Percentiles rank a stretch among this genome's conserved stretches.
Evolutionary conservation across 208 protist species (phyloP).

Genomic region (Leishmania braziliensis): DNA sequence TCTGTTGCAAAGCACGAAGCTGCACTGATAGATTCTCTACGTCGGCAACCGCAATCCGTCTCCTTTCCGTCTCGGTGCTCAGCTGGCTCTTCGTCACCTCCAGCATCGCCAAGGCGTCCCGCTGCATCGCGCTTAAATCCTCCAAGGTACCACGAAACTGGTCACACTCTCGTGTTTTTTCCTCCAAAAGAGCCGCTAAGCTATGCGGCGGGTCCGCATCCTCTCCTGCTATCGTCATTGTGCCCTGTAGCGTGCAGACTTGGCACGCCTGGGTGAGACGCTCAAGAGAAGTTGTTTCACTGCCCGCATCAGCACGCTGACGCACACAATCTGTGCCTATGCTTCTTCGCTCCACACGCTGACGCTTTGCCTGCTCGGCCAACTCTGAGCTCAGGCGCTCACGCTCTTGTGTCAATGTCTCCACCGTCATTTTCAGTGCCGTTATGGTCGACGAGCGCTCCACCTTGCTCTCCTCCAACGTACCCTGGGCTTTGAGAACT

Average conservation of each 20-base stretch:
- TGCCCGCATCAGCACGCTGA: background rate
- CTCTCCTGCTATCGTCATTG: background rate
- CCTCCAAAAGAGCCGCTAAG: constrained; percentile 36
- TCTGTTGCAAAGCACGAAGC: constrained; percentile 71
- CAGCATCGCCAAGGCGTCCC: constrained; percentile 46
- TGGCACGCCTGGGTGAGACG: constrained; percentile 16
- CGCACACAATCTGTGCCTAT: background rate
- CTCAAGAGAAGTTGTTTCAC: constrained; percentile 25
- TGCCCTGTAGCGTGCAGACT: constrained; percentile 6
- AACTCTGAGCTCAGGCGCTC: background rate
- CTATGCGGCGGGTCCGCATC: constrained; percentile 7
- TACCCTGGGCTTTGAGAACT: constrained; percentile 34
- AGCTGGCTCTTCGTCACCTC: constrained; percentile 52
- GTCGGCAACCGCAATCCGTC: constrained; percentile 45
- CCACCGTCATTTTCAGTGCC: constrained; percentile 25
- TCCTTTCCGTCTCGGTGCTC: constrained; percentile 41
- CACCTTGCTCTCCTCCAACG: constrained; percentile 9
- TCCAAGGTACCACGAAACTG: constrained; percentile 56
- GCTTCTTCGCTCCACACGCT: background rate
- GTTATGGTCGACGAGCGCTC: constrained; percentile 17
- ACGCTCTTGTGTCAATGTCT: constrained; percentile 22
- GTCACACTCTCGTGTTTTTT: constrained; percentile 75
- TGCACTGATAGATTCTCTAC: constrained; percentile 69
- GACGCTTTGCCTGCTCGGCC: background rate
- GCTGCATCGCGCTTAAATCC: constrained; percentile 48